Evolutionary conservation across 2,329 filamentous ascomycete species (phyloP), one percentile per base, ranked within the genome.

Genomic region (Epichloe hybrida): DNA sequence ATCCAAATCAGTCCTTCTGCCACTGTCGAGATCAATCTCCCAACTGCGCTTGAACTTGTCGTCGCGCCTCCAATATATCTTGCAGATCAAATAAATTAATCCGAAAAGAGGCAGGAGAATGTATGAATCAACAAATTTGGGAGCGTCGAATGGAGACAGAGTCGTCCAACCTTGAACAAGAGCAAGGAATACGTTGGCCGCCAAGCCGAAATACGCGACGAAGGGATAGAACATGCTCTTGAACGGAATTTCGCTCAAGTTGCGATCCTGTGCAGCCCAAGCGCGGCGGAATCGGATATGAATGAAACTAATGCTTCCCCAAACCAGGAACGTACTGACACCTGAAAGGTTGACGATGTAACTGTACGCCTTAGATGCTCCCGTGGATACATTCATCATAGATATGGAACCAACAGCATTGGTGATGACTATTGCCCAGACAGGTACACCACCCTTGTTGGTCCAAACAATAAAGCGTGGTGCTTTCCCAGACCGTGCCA

Each of bases 361-460:
- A 6, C 64, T 64, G 61, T 86, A 88, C 0, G 81, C 82, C 53
- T 76, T 72, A 42, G 76, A 73, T 0, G 82, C 81, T 7, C 81
- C 82, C 0, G 82, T 84, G 38, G 75, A 81, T 36, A 84, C 66
- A 57, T 86, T 87, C 79, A 87, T 84, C 75, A 87, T 79, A n/a
- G 80, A 79, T n/a, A 88, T 67, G 4, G 81, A 74, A 9, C 84
- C 85, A 50, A 85, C 83, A 1, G 80, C 67, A 55, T 88, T 88
- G 13, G 86, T 83, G 46, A 88, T 72, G 2, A 86, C 60, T 42
- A 90, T 75, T 58, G 65, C 84, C 64, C 64, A 76, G 58, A 76
- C 76, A 2, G 77, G 77, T 4, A 80, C 75, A 27, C 86, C 86
- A 13, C 78, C 73, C 23, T 69, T 69, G 62, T 84, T 80, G 2